phyloP scores from a whole-genome alignment of 1,284 basidiomycete genomes.

The Sphagnurus paluster region DNA sequence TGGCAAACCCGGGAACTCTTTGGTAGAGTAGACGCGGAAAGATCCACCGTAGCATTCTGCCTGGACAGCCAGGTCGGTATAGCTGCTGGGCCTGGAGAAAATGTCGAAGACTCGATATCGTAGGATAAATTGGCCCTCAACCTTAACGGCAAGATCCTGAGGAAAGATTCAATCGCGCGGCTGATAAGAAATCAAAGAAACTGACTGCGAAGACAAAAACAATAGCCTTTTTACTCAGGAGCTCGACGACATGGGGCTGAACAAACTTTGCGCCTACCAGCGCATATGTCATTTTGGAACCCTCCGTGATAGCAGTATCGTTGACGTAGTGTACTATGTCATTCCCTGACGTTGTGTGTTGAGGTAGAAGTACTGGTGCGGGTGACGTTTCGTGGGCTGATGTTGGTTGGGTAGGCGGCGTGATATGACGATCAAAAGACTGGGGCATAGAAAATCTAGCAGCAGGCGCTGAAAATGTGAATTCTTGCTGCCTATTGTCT shows the following conservation, averaged over 20 bases:
- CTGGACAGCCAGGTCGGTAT: constrained; percentile 54
- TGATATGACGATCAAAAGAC: too few species aligned
- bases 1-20: constrained; percentile 74
- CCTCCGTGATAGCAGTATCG: constrained; percentile 43
- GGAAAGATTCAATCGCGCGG: neutral
- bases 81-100: constrained; percentile 39
- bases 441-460: constrained; percentile 8
- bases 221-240: constrained; percentile 57
- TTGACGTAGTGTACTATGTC: constrained; percentile 34
- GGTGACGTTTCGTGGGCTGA: constrained; percentile 1
- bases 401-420: too few species aligned
- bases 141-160: constrained; percentile 69
- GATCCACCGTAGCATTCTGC: constrained; percentile 69
- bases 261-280: constrained; percentile 68
- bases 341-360: neutral
- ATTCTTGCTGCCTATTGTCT: constrained; percentile 12
- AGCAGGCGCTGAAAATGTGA: constrained; percentile 10
- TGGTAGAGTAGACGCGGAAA: constrained; percentile 76
- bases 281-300: constrained; percentile 50
- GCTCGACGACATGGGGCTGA: constrained; percentile 58
- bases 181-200: constrained; percentile 12
- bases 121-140: constrained; percentile 64
- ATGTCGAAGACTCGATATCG: constrained; percentile 71
- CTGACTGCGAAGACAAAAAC: constrained; percentile 74
- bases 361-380: constrained; percentile 3